These are phyloP conservation scores for Rhododendron ferrugineum DNA, from an alignment of 148 eudicot species.

Conservation along the genomic window DNA sequence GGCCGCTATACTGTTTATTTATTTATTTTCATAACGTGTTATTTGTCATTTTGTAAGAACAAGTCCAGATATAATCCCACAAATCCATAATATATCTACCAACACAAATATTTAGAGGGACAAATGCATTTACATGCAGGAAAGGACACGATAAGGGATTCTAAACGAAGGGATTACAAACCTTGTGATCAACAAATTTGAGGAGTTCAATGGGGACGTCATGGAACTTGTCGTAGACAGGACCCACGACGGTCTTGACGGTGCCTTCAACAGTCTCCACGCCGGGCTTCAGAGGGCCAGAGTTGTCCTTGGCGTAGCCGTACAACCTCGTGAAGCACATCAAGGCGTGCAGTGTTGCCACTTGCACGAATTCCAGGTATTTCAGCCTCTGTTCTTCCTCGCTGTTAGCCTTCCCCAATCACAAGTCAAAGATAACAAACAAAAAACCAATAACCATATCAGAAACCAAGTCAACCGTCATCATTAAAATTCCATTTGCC, in stretches of 20 bases:
- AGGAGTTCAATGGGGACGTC: conserved; percentile 72
- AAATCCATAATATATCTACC: neutral
- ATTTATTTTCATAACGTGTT: neutral
- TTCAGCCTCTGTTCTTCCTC: conserved; percentile 62
- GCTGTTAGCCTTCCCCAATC: conserved; percentile 30
- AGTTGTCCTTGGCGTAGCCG: conserved; percentile 75
- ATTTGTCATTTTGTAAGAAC: neutral
- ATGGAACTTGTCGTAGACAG: conserved; percentile 73
- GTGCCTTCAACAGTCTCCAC: conserved; percentile 88
- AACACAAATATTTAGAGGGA: neutral
- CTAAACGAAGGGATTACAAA: conserved; percentile 12
- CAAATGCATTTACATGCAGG: neutral
- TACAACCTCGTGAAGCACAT: conserved; percentile 63
- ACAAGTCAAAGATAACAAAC: neutral
- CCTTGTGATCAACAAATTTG: conserved; percentile 92
- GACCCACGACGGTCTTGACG: conserved; percentile 84
- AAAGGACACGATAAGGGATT: neutral
- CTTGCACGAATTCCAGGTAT: conserved; percentile 76
- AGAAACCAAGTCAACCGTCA: neutral
- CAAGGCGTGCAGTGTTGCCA: conserved; percentile 54
- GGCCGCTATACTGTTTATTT: neutral
- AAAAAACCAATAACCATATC: conserved; percentile 1
- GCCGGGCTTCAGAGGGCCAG: conserved; percentile 85
- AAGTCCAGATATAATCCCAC: neutral
- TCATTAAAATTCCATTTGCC: neutral